Evolutionary conservation across 441 rosid species (phyloP), one percentile per base, ranked within the genome.

Genomic region (Gossypium schwendimanii): DNA sequence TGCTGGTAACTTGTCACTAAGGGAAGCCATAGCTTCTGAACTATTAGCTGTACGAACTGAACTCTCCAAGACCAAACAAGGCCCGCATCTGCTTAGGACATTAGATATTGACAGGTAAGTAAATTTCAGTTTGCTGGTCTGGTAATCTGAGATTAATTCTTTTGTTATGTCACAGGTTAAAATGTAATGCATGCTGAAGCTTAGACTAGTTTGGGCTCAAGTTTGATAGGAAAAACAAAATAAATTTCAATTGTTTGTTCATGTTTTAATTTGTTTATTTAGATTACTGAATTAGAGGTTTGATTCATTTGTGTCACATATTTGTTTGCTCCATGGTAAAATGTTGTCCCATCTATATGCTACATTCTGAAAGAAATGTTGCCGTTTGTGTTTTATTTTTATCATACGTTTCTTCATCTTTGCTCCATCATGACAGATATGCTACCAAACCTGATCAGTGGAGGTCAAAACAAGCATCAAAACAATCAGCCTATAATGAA

Each of bases 71-170:
- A 82, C 96, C 71, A 95, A 83, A 76, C 98, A 95, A 62, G 98
- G 99, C 47, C 92, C 90, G 63, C 86, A 83, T 81, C 87, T 95
- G 78, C 75, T 90, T 14, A 87, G 95, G 88, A 90, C 83, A 73
- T 87, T 95, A 63, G 94, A 92, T 69, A 82, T 91, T 66, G 91
- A 91, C 50, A 85, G 93, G 98, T 91, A 82, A 84, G 91, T 72
- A 68, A 55, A 65, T 71, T 71, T 28, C 41, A 11, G 4, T 55
- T 4, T 63, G 15, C 31, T 60, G 14, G 39, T 44, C 64, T 72
- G 24, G 57, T 31, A 66, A 58, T 15, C 36, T 52, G 33, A 6
- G 62, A 44, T 49, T 39, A 23, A 3, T 49, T 47, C 53, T 21
- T 31, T 44, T 36, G 54, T 45, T 5, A 15, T 3, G 0, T 5